These are phyloP conservation scores for Theobroma cacao DNA, from an alignment of 345 rosid species.

Conservation along the genomic window DNA sequence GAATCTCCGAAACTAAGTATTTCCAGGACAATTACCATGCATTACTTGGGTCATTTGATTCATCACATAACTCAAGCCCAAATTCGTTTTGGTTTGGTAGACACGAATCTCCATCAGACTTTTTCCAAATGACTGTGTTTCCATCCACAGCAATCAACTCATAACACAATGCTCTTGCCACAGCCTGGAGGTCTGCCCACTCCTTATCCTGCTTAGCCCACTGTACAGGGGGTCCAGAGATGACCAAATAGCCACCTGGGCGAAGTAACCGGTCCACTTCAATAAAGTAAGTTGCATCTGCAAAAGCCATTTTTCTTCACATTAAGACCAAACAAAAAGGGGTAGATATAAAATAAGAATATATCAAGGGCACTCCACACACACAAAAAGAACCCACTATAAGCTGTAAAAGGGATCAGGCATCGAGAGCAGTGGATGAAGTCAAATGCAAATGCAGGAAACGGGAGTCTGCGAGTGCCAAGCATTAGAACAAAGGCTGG, in stretches of 20 bases:
- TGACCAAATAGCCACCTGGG: constrained; percentile 91
- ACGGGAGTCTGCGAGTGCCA: constrained; percentile 96
- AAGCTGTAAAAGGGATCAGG: constrained; percentile 91
- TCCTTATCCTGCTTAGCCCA: constrained; percentile 98
- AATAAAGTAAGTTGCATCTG: constrained; percentile 90
- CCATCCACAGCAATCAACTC: constrained; percentile 87
- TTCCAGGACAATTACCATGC: constrained; percentile 64
- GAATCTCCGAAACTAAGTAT: constrained; percentile 9
- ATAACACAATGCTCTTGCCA: constrained; percentile 84
- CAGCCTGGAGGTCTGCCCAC: constrained; percentile 98
- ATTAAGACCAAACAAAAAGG: constrained; percentile 19
- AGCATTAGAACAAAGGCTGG: constrained; percentile 99
- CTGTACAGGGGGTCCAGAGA: constrained; percentile 98
- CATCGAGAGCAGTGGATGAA: constrained; percentile 90
- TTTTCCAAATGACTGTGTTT: constrained; percentile 97
- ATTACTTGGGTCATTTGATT: constrained; percentile 59
- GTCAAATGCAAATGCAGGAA: constrained; percentile 89
- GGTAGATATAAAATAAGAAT: not conserved
- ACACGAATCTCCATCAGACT: constrained; percentile 73
- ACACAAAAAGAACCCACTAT: constrained; percentile 60
- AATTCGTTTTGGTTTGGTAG: constrained; percentile 69
- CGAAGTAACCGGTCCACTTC: constrained; percentile 93
- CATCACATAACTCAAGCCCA: constrained; percentile 70
- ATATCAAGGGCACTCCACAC: not conserved
- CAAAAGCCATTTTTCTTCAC: constrained; percentile 26